Evolutionary conservation across 2,329 filamentous ascomycete genomes (phyloP).

Genomic region (Exophiala xenobiotica): DNA sequence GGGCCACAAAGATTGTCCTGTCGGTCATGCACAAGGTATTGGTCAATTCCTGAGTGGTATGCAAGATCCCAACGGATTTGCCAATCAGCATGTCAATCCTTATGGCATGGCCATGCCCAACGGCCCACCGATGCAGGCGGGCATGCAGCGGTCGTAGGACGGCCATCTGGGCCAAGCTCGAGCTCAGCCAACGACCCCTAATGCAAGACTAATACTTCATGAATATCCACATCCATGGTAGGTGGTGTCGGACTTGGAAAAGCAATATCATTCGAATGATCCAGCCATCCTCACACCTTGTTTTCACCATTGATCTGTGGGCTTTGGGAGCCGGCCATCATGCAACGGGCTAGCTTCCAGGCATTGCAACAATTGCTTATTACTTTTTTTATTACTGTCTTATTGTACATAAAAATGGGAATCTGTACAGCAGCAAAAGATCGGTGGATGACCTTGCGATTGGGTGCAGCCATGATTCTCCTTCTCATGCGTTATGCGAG

Average conservation of each 20-base stretch:
- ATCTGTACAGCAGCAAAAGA: conserved; percentile 27
- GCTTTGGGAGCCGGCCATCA: conserved; percentile 6
- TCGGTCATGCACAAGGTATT: conserved; percentile 77
- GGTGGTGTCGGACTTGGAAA: conserved; percentile 1
- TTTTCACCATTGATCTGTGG: neutral
- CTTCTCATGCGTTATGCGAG: conserved; percentile 20
- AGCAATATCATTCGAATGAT: neutral
- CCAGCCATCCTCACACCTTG: neutral
- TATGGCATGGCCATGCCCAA: conserved; percentile 46
- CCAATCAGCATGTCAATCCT: conserved; percentile 40
- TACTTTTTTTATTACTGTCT: conserved; percentile 9
- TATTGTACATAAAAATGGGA: conserved; percentile 25
- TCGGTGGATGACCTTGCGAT: conserved; percentile 6
- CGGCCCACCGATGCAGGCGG: conserved; percentile 29
- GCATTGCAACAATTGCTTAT: conserved; percentile 1
- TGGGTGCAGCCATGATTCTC: conserved; percentile 9
- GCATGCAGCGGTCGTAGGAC: conserved; percentile 28
- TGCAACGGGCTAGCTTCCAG: conserved; percentile 16
- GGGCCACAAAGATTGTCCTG: conserved; percentile 93
- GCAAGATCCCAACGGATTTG: conserved; percentile 35
- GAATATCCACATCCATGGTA: neutral
- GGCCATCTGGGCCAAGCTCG: no score
- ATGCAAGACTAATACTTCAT: no score
- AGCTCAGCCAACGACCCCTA: no score
- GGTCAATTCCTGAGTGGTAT: conserved; percentile 45